Evolutionary conservation across 345 rosid species (phyloP), one percentile per base, ranked within the genome.

Genomic region (Cardiospermum halicacabum): DNA sequence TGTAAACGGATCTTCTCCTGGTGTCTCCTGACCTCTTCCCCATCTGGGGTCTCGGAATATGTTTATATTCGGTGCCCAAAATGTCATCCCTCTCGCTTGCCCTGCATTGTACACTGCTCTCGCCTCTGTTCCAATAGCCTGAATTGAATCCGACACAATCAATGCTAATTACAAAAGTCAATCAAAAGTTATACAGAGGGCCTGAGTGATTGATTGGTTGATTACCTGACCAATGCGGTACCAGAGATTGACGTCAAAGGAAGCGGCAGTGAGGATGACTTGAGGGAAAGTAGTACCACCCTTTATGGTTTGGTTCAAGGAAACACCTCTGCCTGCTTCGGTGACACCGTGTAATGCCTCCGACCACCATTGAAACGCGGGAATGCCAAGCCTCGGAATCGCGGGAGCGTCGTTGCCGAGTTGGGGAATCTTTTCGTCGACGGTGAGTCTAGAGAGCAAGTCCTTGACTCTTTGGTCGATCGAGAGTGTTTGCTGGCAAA

Each of bases 11-110:
- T 89, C 98, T 56, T 92, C 96, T 19, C 97, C 98, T 5, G 91
- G 91, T 31, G 96, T 92, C 68, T 89, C 98, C 68, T 89, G 98
- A 34, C 96, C 96, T 62, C 93, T 79, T 7, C 96, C 98, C 97
- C 93, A 92, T 67, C 96, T 86, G 13, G 96, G 98, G 65, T 89
- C 97, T 58, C 96, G 64, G n/a, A 87, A 89, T 31, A 92, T 83
- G 80, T 89, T 87, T 27, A 89, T 85, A 69, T 86, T 86, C 0
- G 96, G 96, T 50, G 93, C 87, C 96, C 93, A 84, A 74, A 79
- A 84, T 37, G 95, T 82, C 86, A 92, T 79, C 27, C 92, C 89
- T 2, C 24, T 73, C 0, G 94, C 88, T 71, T 85, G 83, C 18
- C 91, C 91, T 24, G 84, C 78, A 50, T 85, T 84, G 58, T 87